Conservation (phyloP, 208 protist genomes). For the Tritrichomonas foetus region DNA sequence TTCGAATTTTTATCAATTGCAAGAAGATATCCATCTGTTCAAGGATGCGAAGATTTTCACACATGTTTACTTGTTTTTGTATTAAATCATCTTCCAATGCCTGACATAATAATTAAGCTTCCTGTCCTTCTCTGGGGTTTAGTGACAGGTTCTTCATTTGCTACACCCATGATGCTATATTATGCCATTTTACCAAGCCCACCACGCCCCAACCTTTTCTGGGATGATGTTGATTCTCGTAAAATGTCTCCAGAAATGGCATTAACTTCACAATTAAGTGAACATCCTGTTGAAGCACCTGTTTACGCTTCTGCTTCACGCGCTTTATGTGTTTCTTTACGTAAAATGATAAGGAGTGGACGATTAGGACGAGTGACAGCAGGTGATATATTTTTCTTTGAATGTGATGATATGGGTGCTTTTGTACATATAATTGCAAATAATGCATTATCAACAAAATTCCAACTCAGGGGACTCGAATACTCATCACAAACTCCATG, state of each 20-base stretch:
- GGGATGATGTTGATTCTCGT: neutral
- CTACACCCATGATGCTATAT: neutral
- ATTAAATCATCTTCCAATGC: neutral
- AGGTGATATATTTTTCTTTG: neutral
- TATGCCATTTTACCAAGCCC: neutral
- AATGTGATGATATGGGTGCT: neutral
- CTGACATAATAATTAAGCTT: neutral
- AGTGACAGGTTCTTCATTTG: neutral
- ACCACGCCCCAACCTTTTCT: neutral
- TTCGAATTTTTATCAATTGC: no score
- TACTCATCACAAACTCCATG: no score
- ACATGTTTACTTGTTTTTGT: no score
- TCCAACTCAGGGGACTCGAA: no score
- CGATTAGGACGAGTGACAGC: neutral
- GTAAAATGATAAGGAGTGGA: neutral
- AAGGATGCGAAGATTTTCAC: no score
- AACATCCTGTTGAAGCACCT: neutral
- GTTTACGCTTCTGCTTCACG: neutral
- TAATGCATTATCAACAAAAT: no score
- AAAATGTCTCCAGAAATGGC: neutral
- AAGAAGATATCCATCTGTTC: no score
- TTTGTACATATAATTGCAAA: no score
- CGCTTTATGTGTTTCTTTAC: neutral
- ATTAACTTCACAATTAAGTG: neutral
- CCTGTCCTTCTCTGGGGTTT: neutral